Conservation (phyloP, 352 stramenopile species). For the Phytophthora agathidicida region DNA sequence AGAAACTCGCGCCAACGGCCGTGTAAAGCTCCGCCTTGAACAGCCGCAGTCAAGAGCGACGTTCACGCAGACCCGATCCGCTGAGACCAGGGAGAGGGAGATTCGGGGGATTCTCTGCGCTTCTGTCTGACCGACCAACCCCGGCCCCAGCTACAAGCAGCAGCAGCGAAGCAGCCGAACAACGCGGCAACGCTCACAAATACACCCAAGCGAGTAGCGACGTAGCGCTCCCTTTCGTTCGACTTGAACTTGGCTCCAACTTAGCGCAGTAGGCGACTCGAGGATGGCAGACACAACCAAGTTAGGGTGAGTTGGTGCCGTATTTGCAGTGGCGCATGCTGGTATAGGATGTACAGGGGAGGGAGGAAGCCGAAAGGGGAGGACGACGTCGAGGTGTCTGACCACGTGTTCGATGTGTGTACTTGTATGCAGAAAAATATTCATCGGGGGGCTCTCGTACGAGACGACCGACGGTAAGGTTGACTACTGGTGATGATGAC, state of each 20-base stretch:
- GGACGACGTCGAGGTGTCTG: conserved; percentile 1
- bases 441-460: conserved; percentile 91
- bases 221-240: background rate
- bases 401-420: conserved; percentile 15
- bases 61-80: background rate
- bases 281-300: conserved; percentile 55
- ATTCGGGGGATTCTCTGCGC: conserved; percentile 26
- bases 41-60: conserved; percentile 1
- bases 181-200: conserved; percentile 1
- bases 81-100: conserved; percentile 5
- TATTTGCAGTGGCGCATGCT: background rate
- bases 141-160: conserved; percentile 2
- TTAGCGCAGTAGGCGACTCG: conserved; percentile 34
- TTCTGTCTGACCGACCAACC: conserved; percentile 13
- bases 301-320: conserved; percentile 40
- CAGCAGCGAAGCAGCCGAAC: conserved; percentile 3
- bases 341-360: background rate
- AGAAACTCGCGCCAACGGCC: background rate
- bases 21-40: background rate
- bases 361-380: background rate
- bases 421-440: conserved; percentile 84
- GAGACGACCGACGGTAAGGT: conserved; percentile 87
- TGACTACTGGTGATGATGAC: background rate
- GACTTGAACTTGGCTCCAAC: conserved; percentile 19
- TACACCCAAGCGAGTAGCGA: background rate